Percentiles rank a stretch among this genome's conserved stretches.
phyloP scores from a whole-genome alignment of 345 rosid genomes.

The Salix brachista region DNA sequence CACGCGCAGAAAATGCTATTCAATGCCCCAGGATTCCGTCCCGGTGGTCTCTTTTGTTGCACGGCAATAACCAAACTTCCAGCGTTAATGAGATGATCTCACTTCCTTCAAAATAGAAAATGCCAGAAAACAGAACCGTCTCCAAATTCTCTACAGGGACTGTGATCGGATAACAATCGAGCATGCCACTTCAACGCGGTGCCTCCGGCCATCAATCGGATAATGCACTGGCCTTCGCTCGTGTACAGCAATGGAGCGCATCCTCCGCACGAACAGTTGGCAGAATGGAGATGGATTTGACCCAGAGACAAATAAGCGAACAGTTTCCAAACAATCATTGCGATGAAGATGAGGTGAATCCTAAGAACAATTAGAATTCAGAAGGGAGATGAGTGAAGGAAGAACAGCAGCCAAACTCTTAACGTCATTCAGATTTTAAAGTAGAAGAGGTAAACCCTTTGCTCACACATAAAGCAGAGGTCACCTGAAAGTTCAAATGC shows the following conservation, averaged over 20 bases:
- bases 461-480: neutral
- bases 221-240: neutral
- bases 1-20: too few relatives aligned
- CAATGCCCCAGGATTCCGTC: too few relatives aligned
- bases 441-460: neutral
- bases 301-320: neutral
- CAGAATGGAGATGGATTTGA: neutral
- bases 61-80: neutral
- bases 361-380: neutral
- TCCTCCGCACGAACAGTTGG: neutral
- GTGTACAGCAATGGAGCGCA: neutral
- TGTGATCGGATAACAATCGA: too few relatives aligned
- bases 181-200: neutral
- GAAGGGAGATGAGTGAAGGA: neutral
- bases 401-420: neutral
- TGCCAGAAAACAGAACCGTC: neutral
- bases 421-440: neutral
- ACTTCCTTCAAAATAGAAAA: neutral
- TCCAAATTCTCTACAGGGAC: neutral
- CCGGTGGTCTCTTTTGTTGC: too few relatives aligned
- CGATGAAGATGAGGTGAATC: neutral
- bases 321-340: neutral
- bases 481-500: neutral
- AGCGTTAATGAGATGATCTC: neutral
- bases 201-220: neutral